Evolutionary conservation across 2,329 filamentous ascomycete genomes (phyloP).

Genomic region (Pestalotiopsis sp.): DNA sequence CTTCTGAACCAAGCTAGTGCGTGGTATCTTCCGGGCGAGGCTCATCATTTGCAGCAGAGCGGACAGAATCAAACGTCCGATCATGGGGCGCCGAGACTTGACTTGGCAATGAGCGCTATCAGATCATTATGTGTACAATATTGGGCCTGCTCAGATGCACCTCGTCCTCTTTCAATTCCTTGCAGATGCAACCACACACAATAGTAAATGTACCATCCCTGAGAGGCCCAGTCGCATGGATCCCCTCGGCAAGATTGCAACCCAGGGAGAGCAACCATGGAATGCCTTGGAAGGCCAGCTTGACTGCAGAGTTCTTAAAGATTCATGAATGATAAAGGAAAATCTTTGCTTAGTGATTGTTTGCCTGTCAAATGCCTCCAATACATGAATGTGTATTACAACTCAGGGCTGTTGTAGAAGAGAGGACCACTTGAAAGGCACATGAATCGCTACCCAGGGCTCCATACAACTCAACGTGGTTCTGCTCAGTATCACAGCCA

Average conservation of each 20-base stretch:
- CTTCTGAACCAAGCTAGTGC: too few relatives aligned
- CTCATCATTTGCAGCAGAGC: too few relatives aligned
- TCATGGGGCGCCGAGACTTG: not conserved
- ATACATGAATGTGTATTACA: not conserved
- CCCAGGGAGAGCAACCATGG: not conserved
- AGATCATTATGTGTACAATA: not conserved
- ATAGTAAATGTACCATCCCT: not conserved
- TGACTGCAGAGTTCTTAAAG: not conserved
- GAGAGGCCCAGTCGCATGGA: not conserved
- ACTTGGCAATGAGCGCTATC: not conserved
- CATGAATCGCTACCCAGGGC: not conserved
- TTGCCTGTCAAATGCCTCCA: not conserved
- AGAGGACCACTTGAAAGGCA: not conserved
- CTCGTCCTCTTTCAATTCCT: not conserved
- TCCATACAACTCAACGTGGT: not conserved
- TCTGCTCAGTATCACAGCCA: not conserved
- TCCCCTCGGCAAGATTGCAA: not conserved
- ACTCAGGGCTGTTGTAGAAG: not conserved
- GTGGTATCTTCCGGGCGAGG: too few relatives aligned
- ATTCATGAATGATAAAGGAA: not conserved
- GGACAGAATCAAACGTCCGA: too few relatives aligned
- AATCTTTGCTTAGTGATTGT: not conserved
- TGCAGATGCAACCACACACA: not conserved
- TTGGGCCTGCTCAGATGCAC: not conserved
- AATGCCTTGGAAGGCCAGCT: not conserved